A percentile compares a stretch with the other conserved stretches of the same genome.
Conservation (phyloP, 1,139 yeast species). For the Scheffersomyces lignicola region DNA sequence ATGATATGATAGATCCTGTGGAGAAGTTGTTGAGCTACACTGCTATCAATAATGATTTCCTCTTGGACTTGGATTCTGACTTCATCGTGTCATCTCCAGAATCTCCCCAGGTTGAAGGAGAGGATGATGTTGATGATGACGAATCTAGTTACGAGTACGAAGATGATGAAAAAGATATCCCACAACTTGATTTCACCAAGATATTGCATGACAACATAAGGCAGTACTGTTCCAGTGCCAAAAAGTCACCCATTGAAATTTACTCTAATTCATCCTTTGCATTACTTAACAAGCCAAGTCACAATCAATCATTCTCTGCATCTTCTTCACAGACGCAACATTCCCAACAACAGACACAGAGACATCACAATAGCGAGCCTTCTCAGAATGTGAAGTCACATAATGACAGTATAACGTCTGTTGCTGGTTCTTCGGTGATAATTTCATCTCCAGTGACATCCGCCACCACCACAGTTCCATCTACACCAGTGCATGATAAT, state of each 20-base stretch:
- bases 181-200: constrained; percentile 31
- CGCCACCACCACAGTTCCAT: constrained; percentile 5
- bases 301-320: background rate
- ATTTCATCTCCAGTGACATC: background rate
- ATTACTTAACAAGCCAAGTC: constrained; percentile 24
- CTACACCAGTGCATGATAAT: constrained; percentile 14
- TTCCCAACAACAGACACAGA: constrained; percentile 4
- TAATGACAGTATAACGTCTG: constrained; percentile 3
- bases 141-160: constrained; percentile 13
- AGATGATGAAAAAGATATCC: constrained; percentile 11
- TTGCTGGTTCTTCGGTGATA: background rate
- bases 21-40: constrained; percentile 44
- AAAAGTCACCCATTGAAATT: constrained; percentile 26
- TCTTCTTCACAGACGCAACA: constrained; percentile 2
- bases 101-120: constrained; percentile 9
- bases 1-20: constrained; percentile 44
- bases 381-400: background rate
- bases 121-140: constrained; percentile 7
- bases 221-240: constrained; percentile 28
- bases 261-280: constrained; percentile 38
- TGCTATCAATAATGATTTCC: constrained; percentile 21
- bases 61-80: constrained; percentile 11
- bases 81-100: constrained; percentile 3
- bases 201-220: constrained; percentile 42
- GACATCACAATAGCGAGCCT: constrained; percentile 4